Base-by-base conservation (phyloP, 495 filamentous ascomycete genomes). In the Penicillium desertorum region DNA sequence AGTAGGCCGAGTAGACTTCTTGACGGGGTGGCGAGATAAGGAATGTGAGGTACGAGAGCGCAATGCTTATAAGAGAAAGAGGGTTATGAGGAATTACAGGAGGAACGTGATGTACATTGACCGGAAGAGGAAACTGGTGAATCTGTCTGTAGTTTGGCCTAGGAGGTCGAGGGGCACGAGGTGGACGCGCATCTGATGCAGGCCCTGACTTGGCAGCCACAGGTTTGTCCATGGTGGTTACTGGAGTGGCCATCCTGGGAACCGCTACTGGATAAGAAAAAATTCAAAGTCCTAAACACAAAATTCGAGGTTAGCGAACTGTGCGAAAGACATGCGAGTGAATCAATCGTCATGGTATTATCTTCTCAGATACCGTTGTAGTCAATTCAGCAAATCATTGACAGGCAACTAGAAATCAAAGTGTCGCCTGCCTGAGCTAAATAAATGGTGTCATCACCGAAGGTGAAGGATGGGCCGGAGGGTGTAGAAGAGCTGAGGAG, bases 301-400 rank as follows among this genome's bases (percentile, higher is more conserved):
- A 54, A 41, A 57, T 50, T 42, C 42, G 44, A 36, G n/a, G 51
- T 71, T 65, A 71, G 68, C 63, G 45, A 59, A 57, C 45, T 62
- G 57, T 62, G 56, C 46, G 9, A 43, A 9, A 14, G 8, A 52
- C 46, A 60, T 43, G 49, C 54, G 23, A 25, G 51, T 51, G 48
- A 41, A 51, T 58, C 37, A 46, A 48, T 49, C 55, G 43, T 44
- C 56, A 47, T 47, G 50, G 47, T 30, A 30, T 39, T 27, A 47
- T 76, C 75, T 79, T 81, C 83, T 96, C 92, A 96, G 92, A 96
- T 96, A 96, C 92, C 92, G 92, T 96, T 95, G 92, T 96, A 96
- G 92, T 96, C 91, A 81, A 83, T 83, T 69, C 73, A 70, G 70
- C 72, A 79, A 77, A 80, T 81, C 91, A 96, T 79, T 67, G 88